A percentile compares a stretch with the other conserved stretches of the same genome.
Evolutionary conservation across 1,139 yeast genomes (phyloP).

Genomic region (Kodamaea ohmeri): DNA sequence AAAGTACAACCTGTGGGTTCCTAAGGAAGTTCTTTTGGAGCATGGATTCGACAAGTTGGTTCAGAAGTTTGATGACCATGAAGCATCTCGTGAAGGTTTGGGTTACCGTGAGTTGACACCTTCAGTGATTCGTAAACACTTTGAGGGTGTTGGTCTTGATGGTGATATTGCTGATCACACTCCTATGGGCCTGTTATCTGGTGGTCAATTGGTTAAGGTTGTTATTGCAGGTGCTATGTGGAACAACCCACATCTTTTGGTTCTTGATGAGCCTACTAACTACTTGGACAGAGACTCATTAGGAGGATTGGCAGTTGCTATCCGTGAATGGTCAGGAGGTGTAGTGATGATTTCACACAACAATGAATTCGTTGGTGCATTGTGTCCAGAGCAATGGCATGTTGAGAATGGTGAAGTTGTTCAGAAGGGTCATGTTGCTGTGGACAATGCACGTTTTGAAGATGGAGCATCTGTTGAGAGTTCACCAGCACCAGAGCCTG

Average conservation of each 20-base stretch:
- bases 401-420: conserved; percentile 90
- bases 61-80: conserved; percentile 96
- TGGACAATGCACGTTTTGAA: conserved; percentile 78
- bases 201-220: conserved; percentile 97
- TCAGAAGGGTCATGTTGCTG: conserved; percentile 74
- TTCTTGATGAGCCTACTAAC: conserved; percentile 97
- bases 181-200: conserved; percentile 93
- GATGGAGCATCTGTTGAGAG: conserved; percentile 45
- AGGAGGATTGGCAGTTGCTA: conserved; percentile 96
- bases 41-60: conserved; percentile 85
- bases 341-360: conserved; percentile 98
- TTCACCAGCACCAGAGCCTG: conserved; percentile 36
- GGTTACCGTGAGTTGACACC: conserved; percentile 94
- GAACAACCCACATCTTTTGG: conserved; percentile 98
- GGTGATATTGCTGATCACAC: conserved; percentile 99
- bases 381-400: conserved; percentile 98
- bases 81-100: conserved; percentile 97
- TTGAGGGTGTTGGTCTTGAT: conserved; percentile 94
- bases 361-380: conserved; percentile 93
- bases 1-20: conserved; percentile 89
- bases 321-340: conserved; percentile 97
- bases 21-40: conserved; percentile 74
- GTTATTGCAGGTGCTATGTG: conserved; percentile 99
- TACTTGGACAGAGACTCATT: conserved; percentile 96
- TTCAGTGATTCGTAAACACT: conserved; percentile 89